These are phyloP conservation scores for Pythium biforme DNA, from an alignment of 352 stramenopile species.

Conservation along the genomic window DNA sequence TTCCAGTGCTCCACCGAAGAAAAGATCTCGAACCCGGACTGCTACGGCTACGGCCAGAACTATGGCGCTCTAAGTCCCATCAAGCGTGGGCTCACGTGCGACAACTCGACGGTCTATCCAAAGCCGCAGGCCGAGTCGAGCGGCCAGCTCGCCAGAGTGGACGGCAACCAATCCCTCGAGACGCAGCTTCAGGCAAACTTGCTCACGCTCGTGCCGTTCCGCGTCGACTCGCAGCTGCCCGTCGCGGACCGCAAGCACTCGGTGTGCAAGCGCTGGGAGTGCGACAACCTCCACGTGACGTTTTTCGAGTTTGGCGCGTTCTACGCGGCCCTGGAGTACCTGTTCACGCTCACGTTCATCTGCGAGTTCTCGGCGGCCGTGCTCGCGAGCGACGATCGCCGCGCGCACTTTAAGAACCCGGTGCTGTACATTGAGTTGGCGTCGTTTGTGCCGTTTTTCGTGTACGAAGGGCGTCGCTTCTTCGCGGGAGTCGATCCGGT, in stretches of 20 bases:
- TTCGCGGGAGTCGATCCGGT: slow-evolving; percentile 36
- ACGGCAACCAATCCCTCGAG: slow-evolving; percentile 31
- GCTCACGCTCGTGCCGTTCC: slow-evolving; percentile 44
- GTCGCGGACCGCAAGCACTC: slow-evolving; percentile 35
- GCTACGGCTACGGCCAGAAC: slow-evolving; percentile 57
- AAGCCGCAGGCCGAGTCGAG: slow-evolving; percentile 7
- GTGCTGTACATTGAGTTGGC: slow-evolving; percentile 61
- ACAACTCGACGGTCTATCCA: slow-evolving; percentile 28
- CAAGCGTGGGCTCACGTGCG: slow-evolving; percentile 58
- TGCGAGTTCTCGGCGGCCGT: slow-evolving; percentile 49
- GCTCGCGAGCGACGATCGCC: slow-evolving; percentile 39
- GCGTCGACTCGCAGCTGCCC: slow-evolving; percentile 40
- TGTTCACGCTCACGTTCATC: slow-evolving; percentile 67
- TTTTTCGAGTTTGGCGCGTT: slow-evolving; percentile 64
- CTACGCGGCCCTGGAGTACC: slow-evolving; percentile 59
- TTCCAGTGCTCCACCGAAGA: slow-evolving; percentile 48
- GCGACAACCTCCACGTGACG: slow-evolving; percentile 67
- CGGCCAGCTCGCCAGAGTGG: slow-evolving; percentile 14
- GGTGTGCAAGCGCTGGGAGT: slow-evolving; percentile 78
- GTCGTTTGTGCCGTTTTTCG: slow-evolving; percentile 71
- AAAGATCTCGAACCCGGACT: slow-evolving; percentile 39
- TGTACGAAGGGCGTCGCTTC: slow-evolving; percentile 48
- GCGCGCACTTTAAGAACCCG: slow-evolving; percentile 63
- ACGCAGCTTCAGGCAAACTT: slow-evolving; percentile 4
- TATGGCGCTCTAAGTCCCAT: slow-evolving; percentile 36